Conservation (phyloP, 495 filamentous ascomycete genomes). For the Penicillium flavigenum region DNA sequence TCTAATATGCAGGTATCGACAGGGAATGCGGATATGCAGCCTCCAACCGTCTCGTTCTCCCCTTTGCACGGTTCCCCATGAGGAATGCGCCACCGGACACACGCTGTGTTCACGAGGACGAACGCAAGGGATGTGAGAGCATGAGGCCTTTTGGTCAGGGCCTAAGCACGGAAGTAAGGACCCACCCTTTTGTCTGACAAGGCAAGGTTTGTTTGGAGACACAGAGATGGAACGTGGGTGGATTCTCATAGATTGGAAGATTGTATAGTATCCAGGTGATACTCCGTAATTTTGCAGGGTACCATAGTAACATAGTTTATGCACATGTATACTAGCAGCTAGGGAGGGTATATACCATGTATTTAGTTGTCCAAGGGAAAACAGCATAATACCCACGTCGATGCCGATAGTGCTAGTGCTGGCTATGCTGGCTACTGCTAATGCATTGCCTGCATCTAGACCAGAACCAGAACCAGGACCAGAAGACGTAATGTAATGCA, state of each 20-base stretch:
- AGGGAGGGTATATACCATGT: background rate
- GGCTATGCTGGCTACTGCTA: background rate
- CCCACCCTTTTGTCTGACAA: conserved; percentile 15
- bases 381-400: background rate
- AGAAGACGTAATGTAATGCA: background rate
- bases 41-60: conserved; percentile 12
- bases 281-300: too few species aligned
- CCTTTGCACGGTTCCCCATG: conserved; percentile 14
- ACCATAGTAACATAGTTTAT: background rate
- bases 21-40: conserved; percentile 4
- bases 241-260: background rate
- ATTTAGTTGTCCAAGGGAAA: background rate
- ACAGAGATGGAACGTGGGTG: background rate
- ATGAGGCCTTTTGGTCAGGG: background rate
- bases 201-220: conserved; percentile 13
- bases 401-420: background rate
- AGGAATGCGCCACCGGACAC: conserved; percentile 14
- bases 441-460: background rate
- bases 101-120: conserved; percentile 28
- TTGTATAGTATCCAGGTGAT: background rate
- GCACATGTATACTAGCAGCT: conserved; percentile 1
- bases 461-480: background rate
- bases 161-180: conserved; percentile 11
- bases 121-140: conserved; percentile 29
- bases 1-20: background rate